Base-by-base conservation (phyloP, 2,329 filamentous ascomycete genomes). In the Epichloe coenophiala region DNA sequence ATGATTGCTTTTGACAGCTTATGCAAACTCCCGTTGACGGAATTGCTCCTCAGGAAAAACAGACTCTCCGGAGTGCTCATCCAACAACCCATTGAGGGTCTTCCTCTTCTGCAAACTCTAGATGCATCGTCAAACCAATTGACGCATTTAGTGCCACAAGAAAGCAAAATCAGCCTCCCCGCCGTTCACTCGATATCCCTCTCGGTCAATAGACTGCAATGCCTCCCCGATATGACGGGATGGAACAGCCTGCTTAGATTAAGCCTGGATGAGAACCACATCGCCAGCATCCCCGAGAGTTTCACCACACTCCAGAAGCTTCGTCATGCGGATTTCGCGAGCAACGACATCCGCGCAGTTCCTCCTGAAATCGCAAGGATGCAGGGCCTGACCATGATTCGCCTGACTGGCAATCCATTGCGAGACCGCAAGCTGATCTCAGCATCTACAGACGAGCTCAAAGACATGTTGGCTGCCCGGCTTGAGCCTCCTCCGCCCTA, bases 381-480 rank as follows among this genome's bases (percentile, higher is more conserved):
- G 88, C 80, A 88, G 5, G 81, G 69, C 43, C 70, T 98, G 9
- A 76, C 81, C 19, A 83, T 83, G 62, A 76, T 97, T 41, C 81
- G 83, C 4, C 72, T 98, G 35, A 83, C 82, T 42, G 89, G 88
- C n/a, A 98, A 98, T 60, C 93, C 93, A 0, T 71, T 98, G 13
- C 77, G 86, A 13, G 89, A 96, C 63, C 89, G 86, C 63, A 95
- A 89, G 63, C 88, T 93, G 57, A 72, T 90, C 13, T 84, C 80
- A 1, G 86, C 94, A 69, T 77, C 77, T 21, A 89, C 86, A 0
- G 85, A 88, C 13, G 86, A 93, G 49, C 71, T 97, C 54, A 95
- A 95, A 66, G 77, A 78, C 41, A 80, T 83, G 42, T 69, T 96
- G 42, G 76, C 78, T 19, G 75, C 75, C 37, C 78, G 87, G 27